A percentile compares a stretch with the other conserved stretches of the same genome.
Conservation (phyloP, 352 stramenopile species). For the Globisporangium rhizosaccharum region DNA sequence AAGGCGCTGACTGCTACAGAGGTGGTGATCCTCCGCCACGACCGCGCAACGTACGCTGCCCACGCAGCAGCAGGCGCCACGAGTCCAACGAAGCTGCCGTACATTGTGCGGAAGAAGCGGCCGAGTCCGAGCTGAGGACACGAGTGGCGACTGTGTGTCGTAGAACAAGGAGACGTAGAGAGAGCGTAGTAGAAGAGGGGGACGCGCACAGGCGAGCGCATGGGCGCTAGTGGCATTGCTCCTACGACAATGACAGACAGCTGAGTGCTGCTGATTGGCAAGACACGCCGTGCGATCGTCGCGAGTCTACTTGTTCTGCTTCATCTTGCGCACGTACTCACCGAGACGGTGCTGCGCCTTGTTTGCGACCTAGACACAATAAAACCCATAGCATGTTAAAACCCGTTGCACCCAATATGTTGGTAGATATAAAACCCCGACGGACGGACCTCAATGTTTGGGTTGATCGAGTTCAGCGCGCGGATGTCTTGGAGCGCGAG, state of each 20-base stretch:
- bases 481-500: constrained; percentile 86
- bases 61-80: neutral
- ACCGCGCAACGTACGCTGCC: neutral
- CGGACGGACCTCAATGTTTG: constrained; percentile 72
- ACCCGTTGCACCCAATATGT: neutral
- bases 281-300: too few relatives aligned
- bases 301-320: constrained; percentile 59
- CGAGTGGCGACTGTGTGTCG: neutral
- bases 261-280: neutral
- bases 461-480: constrained; percentile 80
- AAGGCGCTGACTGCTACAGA: constrained; percentile 9
- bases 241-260: too few relatives aligned
- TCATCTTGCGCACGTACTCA: constrained; percentile 83
- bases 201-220: too few relatives aligned
- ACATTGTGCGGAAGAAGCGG: constrained; percentile 34
- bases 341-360: constrained; percentile 87
- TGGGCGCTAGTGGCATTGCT: too few relatives aligned
- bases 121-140: neutral
- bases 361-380: constrained; percentile 61
- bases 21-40: constrained; percentile 8
- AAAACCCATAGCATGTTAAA: neutral
- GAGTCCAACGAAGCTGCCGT: constrained; percentile 32
- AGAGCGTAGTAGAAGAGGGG: too few relatives aligned
- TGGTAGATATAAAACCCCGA: too few relatives aligned
- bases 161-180: neutral